Percentiles rank a stretch among this genome's conserved stretches.
phyloP scores from a whole-genome alignment of 768 basidiomycete genomes.

The Nevesoporus exiguus region DNA sequence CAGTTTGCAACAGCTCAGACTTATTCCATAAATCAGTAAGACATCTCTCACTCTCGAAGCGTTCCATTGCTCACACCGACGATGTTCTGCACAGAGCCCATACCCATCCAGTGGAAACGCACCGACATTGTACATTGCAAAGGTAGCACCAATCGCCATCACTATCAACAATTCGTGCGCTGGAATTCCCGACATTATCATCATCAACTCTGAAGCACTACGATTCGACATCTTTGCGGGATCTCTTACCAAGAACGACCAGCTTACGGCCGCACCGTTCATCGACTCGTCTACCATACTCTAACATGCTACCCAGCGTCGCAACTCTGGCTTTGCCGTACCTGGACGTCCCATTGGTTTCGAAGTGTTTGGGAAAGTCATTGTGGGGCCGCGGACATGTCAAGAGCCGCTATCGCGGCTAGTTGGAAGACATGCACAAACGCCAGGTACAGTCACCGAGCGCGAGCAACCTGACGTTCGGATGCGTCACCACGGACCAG shows the following conservation, averaged over 20 bases:
- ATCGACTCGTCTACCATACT: conserved; percentile 53
- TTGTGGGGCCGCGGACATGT: conserved; percentile 46
- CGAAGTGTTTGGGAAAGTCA: conserved; percentile 16
- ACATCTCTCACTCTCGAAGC: not conserved
- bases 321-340: conserved; percentile 56
- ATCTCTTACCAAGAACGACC: conserved; percentile 76
- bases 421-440: conserved; percentile 57
- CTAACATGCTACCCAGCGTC: conserved; percentile 46
- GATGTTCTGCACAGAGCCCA: conserved; percentile 41
- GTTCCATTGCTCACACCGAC: not conserved
- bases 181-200: conserved; percentile 57
- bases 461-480: conserved; percentile 53
- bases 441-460: conserved; percentile 31
- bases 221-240: conserved; percentile 69
- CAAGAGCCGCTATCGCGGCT: conserved; percentile 45
- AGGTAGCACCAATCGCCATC: conserved; percentile 54
- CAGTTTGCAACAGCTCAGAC: conserved; percentile 55
- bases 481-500: conserved; percentile 61
- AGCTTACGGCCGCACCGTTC: conserved; percentile 73
- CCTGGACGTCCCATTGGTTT: too few species aligned
- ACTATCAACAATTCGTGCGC: conserved; percentile 62
- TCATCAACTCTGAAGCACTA: conserved; percentile 59
- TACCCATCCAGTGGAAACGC: conserved; percentile 60
- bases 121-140: conserved; percentile 53
- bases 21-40: conserved; percentile 62